Evolutionary conservation across 2,329 filamentous ascomycete species (phyloP).

Genomic region (Aschersonia sp.): DNA sequence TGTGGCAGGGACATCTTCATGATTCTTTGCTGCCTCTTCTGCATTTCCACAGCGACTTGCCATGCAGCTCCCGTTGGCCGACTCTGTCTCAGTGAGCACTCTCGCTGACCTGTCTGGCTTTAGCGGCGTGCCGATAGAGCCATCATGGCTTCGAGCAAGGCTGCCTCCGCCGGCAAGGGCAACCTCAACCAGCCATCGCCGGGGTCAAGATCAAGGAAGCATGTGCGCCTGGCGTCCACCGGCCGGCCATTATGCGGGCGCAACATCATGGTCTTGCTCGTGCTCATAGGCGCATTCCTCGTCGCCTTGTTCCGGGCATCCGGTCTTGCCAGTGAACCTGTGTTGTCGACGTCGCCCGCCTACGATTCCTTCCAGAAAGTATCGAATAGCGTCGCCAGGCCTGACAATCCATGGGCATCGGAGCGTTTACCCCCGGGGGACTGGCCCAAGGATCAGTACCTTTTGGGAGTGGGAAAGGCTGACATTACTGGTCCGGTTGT

Average conservation of each 20-base stretch:
- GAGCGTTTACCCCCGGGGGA: constrained; percentile 5
- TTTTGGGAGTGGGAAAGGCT: constrained; percentile 37
- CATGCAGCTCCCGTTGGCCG: neutral
- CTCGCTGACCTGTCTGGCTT: neutral
- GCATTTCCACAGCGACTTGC: neutral
- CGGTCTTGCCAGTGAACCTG: constrained; percentile 5
- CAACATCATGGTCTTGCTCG: constrained; percentile 4
- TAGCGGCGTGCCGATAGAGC: neutral
- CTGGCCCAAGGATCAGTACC: constrained; percentile 17
- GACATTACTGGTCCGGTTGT: constrained; percentile 59
- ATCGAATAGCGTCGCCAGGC: constrained; percentile 1
- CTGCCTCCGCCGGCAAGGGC: neutral
- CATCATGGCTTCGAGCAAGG: constrained; percentile 5
- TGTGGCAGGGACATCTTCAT: too few relatives aligned
- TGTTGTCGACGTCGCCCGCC: constrained; percentile 5
- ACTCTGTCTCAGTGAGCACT: neutral
- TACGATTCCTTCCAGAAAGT: constrained; percentile 2
- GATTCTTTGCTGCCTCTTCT: neutral
- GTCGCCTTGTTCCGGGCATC: constrained; percentile 7
- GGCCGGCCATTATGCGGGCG: constrained; percentile 2
- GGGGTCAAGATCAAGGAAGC: neutral
- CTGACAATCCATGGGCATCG: constrained; percentile 5
- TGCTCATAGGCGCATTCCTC: constrained; percentile 5
- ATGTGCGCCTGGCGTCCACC: neutral
- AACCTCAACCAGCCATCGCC: neutral